Base-by-base conservation (phyloP, 257 asterid genomes). In the Solanum gandarillasii region DNA sequence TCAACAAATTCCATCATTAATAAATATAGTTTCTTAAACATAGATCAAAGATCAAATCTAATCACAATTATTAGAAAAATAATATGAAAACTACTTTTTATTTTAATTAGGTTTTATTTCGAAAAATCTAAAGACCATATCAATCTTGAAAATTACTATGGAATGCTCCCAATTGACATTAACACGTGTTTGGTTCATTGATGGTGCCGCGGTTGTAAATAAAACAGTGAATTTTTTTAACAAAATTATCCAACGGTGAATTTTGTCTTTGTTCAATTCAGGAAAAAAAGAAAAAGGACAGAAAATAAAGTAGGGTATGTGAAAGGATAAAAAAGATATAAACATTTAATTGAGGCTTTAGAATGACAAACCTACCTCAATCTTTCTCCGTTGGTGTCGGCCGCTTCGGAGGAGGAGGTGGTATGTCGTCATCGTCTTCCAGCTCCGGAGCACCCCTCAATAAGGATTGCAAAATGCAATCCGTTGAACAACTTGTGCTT, bases 401-500 rank as follows among this genome's bases (percentile, higher is more conserved):
- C n/a, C 87, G 89, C 41, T 89, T 91, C 68, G 4, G 32, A 65
- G 76, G 34, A 68, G 31, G n/a, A 13, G 76, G 62, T 18, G 62
- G 78, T 12, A 36, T 21, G 6, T 8, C 70, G 2, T n/a, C 90
- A 9, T 85, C 91, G 6, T 48, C 83, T 4, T 62, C 92, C 35
- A 84, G 90, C n/a, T 88, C 38, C 5, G 88, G 88, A 25, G 21
- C 73, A 39, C 88, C 58, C 25, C 86, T 68, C 32, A 91, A 85
- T 88, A 94, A 91, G 89, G 98, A 93, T 83, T 90, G 96, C 74
- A 93, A 92, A 78, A 91, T 94, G 94, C 96, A 94, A 90, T 91
- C 97, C 23, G 95, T 95, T 65, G 88, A 65, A 35, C 85, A 87
- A 73, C 87, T 85, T 31, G 90, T 83, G 75, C 83, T 90, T 60